Base-by-base conservation (phyloP, 2,329 filamentous ascomycete species). In the Neopestalotiopsis sp. region DNA sequence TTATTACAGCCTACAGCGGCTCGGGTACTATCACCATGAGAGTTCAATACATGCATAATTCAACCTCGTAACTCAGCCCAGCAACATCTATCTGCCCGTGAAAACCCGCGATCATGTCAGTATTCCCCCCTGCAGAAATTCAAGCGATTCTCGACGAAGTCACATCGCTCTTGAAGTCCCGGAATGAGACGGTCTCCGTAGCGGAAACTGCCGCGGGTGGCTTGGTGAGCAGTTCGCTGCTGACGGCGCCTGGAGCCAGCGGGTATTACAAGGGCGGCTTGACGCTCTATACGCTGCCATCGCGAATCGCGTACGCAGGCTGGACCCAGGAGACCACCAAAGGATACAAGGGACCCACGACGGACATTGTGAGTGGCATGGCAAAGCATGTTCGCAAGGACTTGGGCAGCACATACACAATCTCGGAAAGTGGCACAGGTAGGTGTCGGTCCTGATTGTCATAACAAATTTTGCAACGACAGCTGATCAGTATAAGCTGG, bases 221-320 rank as follows among this genome's bases (percentile, higher is more conserved):
- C 14, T 83, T 92, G 38, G 86, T 91, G 69, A 89, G 86, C 61
- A 85, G 88, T 32, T 82, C 85, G 57, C 80, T 91, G 24, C 84
- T 91, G 69, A 84, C 87, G 67, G 84, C 82, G 17, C 86, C 89
- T 0, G 89, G 89, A 49, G 89, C 89, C 20, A 88, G 84, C 5
- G 77, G 78, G 14, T 83, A 88, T 76, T 91, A 89, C 81, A 84
- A 84, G 71, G 89, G 89, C 67, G 89, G 89, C n/a, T 78, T 90
- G 42, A 91, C 88, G 0, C 81, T 90, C 57, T 90, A 90, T 80
- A 90, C 88, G 0, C 82, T 90, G 28, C 83, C 85, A 70, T 88
- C 86, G 2, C 84, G 88, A 68, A 80, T 89, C 67, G 84, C 85
- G 40, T 90, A 85, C 75, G 88, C 85, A 0, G 89, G 89, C 62